phyloP scores from a whole-genome alignment of 306 rosid genomes.

The Nissolia schottii region DNA sequence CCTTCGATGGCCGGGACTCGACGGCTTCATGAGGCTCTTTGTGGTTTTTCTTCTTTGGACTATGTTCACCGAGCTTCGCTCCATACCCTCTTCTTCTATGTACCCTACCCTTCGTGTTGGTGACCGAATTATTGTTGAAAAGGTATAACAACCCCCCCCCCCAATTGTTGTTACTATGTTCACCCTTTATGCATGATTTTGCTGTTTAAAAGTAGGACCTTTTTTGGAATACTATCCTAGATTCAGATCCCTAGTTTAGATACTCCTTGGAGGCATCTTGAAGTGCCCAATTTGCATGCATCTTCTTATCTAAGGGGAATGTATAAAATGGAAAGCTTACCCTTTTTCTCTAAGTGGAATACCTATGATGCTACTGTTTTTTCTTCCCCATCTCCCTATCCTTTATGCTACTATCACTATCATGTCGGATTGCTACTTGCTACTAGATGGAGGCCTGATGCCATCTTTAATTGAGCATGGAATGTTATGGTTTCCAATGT shows the following conservation, averaged over 20 bases:
- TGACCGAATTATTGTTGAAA: slow-evolving; percentile 74
- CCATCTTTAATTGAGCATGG: background rate
- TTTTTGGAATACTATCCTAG: background rate
- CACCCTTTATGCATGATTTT: background rate
- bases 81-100: slow-evolving; percentile 85
- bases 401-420: too few species aligned
- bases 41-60: slow-evolving; percentile 73
- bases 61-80: slow-evolving; percentile 58
- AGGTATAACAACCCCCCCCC: slow-evolving; percentile 22
- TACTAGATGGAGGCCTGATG: background rate
- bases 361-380: too few species aligned
- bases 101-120: slow-evolving; percentile 75
- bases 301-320: slow-evolving; percentile 12
- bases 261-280: background rate
- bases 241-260: background rate
- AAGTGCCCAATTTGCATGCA: background rate
- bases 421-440: too few species aligned
- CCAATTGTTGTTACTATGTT: background rate
- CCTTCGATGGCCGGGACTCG: slow-evolving; percentile 80
- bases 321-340: background rate
- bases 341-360: background rate
- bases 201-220: background rate
- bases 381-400: too few species aligned
- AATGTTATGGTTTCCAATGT: background rate
- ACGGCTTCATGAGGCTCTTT: slow-evolving; percentile 59